phyloP scores from a whole-genome alignment of 768 basidiomycete genomes.

The Rhizopogon vesiculosus region DNA sequence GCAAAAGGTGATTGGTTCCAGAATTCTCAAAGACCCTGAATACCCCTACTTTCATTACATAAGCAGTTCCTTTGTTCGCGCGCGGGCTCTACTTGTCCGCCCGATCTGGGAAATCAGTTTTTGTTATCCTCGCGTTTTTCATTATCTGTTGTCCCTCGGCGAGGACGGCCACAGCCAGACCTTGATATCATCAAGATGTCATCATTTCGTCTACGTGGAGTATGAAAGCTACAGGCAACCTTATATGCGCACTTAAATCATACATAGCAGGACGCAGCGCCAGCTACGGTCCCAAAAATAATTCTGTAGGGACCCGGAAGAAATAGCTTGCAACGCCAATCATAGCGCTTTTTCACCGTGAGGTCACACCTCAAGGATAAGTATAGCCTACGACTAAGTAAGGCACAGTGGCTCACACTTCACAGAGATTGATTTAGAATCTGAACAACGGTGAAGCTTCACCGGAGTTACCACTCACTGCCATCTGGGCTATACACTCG shows the following conservation, averaged over 20 bases:
- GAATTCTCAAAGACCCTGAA: slow-evolving; percentile 30
- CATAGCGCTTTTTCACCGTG: not conserved
- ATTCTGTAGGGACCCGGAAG: no score
- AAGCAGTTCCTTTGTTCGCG: not conserved
- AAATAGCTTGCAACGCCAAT: not conserved
- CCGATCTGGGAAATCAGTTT: not conserved
- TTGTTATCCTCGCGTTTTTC: not conserved
- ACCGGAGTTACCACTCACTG: not conserved
- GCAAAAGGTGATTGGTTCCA: slow-evolving; percentile 26
- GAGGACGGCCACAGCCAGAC: not conserved
- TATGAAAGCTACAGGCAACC: not conserved
- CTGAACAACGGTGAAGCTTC: not conserved
- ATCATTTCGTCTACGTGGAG: not conserved
- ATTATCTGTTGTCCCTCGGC: not conserved
- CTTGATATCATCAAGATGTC: not conserved
- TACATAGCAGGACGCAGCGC: not conserved
- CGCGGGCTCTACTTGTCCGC: slow-evolving; percentile 1
- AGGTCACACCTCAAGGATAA: not conserved
- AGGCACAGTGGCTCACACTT: not conserved
- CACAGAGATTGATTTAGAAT: not conserved
- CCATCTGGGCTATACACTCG: not conserved
- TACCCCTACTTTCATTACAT: slow-evolving; percentile 20
- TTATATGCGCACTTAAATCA: not conserved
- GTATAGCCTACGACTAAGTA: not conserved
- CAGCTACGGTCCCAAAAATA: not conserved